Conservation (phyloP, 2,329 filamentous ascomycete species). For the Bimuria novae-zelandiae region DNA sequence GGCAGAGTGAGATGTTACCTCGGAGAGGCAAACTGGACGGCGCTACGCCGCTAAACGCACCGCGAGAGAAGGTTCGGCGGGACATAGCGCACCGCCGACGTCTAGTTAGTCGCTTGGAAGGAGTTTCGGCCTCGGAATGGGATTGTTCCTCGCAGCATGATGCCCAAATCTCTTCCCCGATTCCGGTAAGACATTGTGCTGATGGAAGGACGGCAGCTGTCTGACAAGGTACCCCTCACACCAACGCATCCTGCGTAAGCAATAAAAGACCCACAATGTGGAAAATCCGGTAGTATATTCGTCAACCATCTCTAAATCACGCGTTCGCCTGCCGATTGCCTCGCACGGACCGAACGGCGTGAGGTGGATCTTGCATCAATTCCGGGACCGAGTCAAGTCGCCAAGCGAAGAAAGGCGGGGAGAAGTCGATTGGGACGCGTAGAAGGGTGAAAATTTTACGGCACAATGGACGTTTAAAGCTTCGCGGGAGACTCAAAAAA, state of each 20-base stretch:
- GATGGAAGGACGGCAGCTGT: not conserved
- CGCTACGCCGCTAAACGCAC: not conserved
- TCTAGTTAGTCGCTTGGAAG: no score
- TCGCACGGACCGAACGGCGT: no score
- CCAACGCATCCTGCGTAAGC: not conserved
- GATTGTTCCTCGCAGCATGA: not conserved
- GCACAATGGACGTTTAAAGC: no score
- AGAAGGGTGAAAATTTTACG: no score
- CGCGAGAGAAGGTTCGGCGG: not conserved
- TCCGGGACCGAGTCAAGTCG: not conserved
- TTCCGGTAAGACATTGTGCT: not conserved
- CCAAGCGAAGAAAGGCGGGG: not conserved
- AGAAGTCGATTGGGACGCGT: no score
- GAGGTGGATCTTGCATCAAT: no score
- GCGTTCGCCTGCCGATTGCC: no score
- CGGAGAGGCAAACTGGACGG: constrained; percentile 6
- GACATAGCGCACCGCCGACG: not conserved
- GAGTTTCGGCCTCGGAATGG: not conserved
- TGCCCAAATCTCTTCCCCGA: not conserved
- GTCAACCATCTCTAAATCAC: no score
- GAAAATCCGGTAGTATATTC: no score
- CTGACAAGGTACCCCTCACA: constrained; percentile 5
- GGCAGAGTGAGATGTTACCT: constrained; percentile 9
- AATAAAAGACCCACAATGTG: not conserved
- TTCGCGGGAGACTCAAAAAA: no score